Percentiles rank a stretch among this genome's conserved stretches.
Conservation (phyloP, 1,284 basidiomycete species). For the Cryptococcus maquisensis region DNA sequence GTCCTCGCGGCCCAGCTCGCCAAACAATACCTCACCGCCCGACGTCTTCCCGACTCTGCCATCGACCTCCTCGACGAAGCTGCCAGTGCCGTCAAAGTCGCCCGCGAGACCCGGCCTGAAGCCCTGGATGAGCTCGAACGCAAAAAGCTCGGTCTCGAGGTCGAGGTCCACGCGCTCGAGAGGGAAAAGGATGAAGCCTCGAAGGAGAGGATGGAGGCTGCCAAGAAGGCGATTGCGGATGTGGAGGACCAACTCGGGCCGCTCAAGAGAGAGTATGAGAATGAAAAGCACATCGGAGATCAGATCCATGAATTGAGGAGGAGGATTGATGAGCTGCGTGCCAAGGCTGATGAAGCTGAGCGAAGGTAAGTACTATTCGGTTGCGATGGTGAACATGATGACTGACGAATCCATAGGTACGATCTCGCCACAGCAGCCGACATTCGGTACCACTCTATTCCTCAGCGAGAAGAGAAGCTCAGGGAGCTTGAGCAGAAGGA, state of each 20-base stretch:
- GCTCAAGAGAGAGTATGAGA: constrained; percentile 81
- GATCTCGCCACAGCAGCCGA: constrained; percentile 85
- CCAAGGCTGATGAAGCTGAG: constrained; percentile 93
- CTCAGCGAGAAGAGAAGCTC: constrained; percentile 78
- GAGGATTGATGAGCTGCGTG: constrained; percentile 85
- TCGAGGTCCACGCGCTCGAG: constrained; percentile 93
- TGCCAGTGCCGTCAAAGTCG: constrained; percentile 70
- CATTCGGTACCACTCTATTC: constrained; percentile 86
- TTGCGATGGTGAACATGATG: background rate
- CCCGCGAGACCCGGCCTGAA: constrained; percentile 91
- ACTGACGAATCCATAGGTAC: constrained; percentile 40
- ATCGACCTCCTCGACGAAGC: constrained; percentile 94
- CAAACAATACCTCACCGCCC: constrained; percentile 85
- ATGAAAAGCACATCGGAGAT: constrained; percentile 80
- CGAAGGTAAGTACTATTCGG: constrained; percentile 51
- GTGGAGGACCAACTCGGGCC: constrained; percentile 89
- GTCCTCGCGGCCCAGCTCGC: constrained; percentile 89
- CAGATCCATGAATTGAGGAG: constrained; percentile 75
- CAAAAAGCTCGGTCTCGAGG: constrained; percentile 84
- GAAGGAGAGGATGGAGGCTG: constrained; percentile 75
- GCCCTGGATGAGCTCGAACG: constrained; percentile 92
- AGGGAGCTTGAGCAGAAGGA: constrained; percentile 54
- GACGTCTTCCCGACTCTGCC: constrained; percentile 81
- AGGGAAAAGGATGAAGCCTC: constrained; percentile 87
- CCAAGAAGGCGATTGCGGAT: constrained; percentile 75